A percentile compares a stretch with the other conserved stretches of the same genome.
phyloP scores from a whole-genome alignment of 179 eudicot genomes.

The Actinidia chinensis region DNA sequence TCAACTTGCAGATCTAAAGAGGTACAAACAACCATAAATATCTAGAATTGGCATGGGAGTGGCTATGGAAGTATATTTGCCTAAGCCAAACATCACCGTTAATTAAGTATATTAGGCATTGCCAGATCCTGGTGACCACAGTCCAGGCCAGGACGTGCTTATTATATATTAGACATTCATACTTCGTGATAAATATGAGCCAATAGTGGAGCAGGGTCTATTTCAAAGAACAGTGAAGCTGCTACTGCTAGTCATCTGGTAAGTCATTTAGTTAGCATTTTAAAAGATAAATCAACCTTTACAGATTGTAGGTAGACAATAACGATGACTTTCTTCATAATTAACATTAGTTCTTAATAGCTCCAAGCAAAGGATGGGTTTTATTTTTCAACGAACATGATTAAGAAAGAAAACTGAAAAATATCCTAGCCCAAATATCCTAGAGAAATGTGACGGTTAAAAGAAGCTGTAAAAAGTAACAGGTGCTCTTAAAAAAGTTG shows the following conservation, averaged over 20 bases:
- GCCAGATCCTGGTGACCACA: background rate
- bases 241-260: background rate
- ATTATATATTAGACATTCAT: background rate
- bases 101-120: background rate
- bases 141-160: background rate
- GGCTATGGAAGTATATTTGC: background rate
- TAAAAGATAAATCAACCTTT: background rate
- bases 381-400: background rate
- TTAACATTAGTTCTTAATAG: background rate
- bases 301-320: background rate
- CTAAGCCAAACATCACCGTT: background rate
- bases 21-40: background rate
- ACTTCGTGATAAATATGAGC: background rate
- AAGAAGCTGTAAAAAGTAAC: background rate
- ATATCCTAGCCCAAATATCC: background rate
- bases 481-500: background rate
- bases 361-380: background rate
- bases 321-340: background rate
- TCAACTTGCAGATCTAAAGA: background rate
- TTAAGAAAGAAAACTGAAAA: background rate
- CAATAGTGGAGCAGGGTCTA: background rate
- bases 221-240: background rate
- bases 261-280: background rate
- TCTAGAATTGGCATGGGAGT: background rate
- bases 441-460: background rate